Evolutionary conservation across 352 stramenopile species (phyloP).

Genomic region (Phytophthora fragariae): DNA sequence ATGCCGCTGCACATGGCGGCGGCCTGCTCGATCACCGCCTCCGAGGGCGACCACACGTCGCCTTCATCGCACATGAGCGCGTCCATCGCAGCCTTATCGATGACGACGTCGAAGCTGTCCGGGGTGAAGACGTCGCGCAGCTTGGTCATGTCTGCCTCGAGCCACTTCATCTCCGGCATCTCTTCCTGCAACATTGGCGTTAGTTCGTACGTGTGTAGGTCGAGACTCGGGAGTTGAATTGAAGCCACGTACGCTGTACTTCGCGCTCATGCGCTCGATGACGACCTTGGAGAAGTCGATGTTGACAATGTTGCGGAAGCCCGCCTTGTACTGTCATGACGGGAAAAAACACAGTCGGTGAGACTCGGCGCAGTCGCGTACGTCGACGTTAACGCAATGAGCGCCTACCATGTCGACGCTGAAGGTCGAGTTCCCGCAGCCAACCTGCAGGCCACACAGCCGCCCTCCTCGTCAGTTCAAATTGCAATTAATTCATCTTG

Average conservation of each 20-base stretch:
- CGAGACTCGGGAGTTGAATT: neutral
- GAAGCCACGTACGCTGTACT: constrained; percentile 48
- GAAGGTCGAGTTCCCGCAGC: constrained; percentile 83
- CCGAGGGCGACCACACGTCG: constrained; percentile 74
- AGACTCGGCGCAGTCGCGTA: neutral
- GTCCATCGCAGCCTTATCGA: constrained; percentile 90
- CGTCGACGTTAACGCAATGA: neutral
- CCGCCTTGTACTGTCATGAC: constrained; percentile 52
- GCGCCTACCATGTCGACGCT: constrained; percentile 63
- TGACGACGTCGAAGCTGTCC: constrained; percentile 73
- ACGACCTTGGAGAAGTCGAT: constrained; percentile 78
- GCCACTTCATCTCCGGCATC: constrained; percentile 63
- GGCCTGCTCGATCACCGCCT: constrained; percentile 55
- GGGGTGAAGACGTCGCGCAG: constrained; percentile 46
- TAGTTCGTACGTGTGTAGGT: too few relatives aligned
- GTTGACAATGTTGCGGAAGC: constrained; percentile 71
- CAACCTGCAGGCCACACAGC: constrained; percentile 44
- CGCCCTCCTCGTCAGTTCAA: too few relatives aligned
- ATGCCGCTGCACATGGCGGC: constrained; percentile 66
- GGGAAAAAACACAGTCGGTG: constrained; percentile 1
- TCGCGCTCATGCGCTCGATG: constrained; percentile 70
- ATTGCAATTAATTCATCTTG: too few relatives aligned
- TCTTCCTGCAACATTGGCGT: constrained; percentile 28
- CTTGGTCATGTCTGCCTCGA: constrained; percentile 70
- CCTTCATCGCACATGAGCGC: constrained; percentile 80